phyloP scores from a whole-genome alignment of 2,329 filamentous ascomycete genomes.

The Fusarium longipes region DNA sequence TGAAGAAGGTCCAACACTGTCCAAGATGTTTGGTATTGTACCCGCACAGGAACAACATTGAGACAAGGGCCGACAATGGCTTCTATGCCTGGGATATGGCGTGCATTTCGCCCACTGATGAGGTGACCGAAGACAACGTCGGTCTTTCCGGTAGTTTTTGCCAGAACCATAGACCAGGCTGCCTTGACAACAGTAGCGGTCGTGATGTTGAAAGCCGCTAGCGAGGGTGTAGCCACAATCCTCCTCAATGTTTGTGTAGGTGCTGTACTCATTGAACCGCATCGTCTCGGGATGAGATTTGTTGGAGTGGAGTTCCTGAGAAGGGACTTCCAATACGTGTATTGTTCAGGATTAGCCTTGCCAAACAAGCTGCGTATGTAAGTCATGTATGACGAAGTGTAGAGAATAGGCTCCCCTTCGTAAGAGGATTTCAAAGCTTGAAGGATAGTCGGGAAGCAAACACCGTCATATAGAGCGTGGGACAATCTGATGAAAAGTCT shows the following conservation, averaged over 20 bases:
- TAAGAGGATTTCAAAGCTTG: slow-evolving; percentile 5
- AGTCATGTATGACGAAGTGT: slow-evolving; percentile 2
- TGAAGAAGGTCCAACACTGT: slow-evolving; percentile 53
- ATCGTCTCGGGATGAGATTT: not conserved
- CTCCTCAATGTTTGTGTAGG: slow-evolving; percentile 10
- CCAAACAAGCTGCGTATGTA: slow-evolving; percentile 16
- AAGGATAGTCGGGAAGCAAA: slow-evolving; percentile 32
- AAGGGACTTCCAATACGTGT: slow-evolving; percentile 26
- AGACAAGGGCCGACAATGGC: slow-evolving; percentile 30
- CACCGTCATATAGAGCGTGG: slow-evolving; percentile 31
- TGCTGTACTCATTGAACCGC: not conserved
- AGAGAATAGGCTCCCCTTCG: slow-evolving; percentile 12
- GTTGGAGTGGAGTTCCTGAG: slow-evolving; percentile 20
- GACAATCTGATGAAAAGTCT: slow-evolving; percentile 30
- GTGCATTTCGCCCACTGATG: slow-evolving; percentile 30
- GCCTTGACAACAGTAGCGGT: slow-evolving; percentile 57
- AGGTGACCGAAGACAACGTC: slow-evolving; percentile 42
- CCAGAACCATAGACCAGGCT: slow-evolving; percentile 57
- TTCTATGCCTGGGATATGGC: slow-evolving; percentile 18
- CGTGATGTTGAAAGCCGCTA: slow-evolving; percentile 35
- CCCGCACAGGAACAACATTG: slow-evolving; percentile 31
- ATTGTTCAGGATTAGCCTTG: not conserved
- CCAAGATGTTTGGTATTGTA: slow-evolving; percentile 18
- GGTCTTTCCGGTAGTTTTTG: slow-evolving; percentile 49
- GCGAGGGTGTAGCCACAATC: slow-evolving; percentile 17